These are phyloP conservation scores for Ceratocystiopsis sp. DNA, from an alignment of 2,329 filamentous ascomycete species.

Conservation along the genomic window DNA sequence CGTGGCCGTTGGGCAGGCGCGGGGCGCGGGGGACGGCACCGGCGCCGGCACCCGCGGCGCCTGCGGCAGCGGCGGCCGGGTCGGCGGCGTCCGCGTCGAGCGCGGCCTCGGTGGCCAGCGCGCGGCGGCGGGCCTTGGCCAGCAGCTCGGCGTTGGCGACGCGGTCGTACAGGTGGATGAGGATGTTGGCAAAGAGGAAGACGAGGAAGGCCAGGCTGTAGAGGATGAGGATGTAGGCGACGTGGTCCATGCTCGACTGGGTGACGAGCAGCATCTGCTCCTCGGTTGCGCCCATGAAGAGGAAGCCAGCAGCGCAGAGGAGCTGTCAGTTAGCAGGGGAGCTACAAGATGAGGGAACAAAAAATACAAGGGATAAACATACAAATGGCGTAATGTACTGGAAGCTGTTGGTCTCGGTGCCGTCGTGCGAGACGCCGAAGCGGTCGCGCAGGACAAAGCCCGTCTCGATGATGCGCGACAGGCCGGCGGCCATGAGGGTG, in stretches of 20 bases:
- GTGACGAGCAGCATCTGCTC: constrained; percentile 78
- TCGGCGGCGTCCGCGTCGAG: no score
- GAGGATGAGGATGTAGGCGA: constrained; percentile 81
- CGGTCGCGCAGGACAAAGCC: constrained; percentile 69
- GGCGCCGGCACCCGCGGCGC: no score
- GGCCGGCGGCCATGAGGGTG: constrained; percentile 78
- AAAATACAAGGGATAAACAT: constrained; percentile 33
- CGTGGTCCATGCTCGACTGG: constrained; percentile 62
- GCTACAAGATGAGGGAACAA: not conserved
- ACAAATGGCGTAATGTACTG: constrained; percentile 37
- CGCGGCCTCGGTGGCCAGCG: not conserved
- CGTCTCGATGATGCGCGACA: constrained; percentile 78
- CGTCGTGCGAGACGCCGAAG: constrained; percentile 46
- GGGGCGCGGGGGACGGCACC: not conserved
- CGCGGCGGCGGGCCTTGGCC: constrained; percentile 2
- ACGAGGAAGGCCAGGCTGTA: constrained; percentile 81
- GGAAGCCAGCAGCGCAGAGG: constrained; percentile 78
- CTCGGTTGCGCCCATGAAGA: constrained; percentile 96
- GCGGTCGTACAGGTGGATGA: constrained; percentile 69
- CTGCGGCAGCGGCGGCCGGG: no score
- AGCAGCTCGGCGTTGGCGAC: constrained; percentile 20
- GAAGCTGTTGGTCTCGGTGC: constrained; percentile 47
- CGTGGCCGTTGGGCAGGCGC: constrained; percentile 17
- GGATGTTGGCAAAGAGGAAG: constrained; percentile 81
- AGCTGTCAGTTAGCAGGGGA: constrained; percentile 36